These are phyloP conservation scores for Chamaecyparis obtusa DNA, from an alignment of 75 land plant genomes.

Conservation along the genomic window DNA sequence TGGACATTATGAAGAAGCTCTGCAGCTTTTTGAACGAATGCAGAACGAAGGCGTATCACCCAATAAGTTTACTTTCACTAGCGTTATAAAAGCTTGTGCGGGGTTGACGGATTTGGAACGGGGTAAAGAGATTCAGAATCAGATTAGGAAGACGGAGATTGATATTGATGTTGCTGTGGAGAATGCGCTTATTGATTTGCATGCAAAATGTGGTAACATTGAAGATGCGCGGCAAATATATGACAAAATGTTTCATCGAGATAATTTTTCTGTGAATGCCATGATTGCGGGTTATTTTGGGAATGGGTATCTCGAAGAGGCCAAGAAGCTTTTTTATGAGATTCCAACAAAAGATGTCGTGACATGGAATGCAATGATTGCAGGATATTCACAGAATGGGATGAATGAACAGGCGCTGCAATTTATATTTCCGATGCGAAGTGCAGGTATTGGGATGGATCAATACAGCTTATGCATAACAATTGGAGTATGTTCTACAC, in stretches of 20 bases:
- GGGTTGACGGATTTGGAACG: constrained; percentile 20
- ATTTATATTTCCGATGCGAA: constrained; percentile 20
- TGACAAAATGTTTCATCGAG: constrained; percentile 38
- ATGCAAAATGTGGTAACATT: constrained; percentile 39
- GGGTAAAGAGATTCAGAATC: constrained; percentile 40
- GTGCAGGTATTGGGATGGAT: constrained; percentile 10
- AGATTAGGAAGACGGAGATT: constrained; percentile 30
- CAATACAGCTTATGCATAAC: constrained; percentile 16
- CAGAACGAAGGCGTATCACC: constrained; percentile 1
- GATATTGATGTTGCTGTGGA: constrained; percentile 27
- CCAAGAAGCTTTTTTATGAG: constrained; percentile 39
- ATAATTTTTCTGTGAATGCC: constrained; percentile 54
- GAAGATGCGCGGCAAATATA: constrained; percentile 33
- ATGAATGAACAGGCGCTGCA: constrained; percentile 28
- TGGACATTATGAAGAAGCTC: constrained; percentile 21
- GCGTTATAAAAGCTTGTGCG: constrained; percentile 53
- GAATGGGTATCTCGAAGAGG: constrained; percentile 26
- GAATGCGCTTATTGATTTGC: constrained; percentile 50
- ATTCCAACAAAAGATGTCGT: constrained; percentile 39
- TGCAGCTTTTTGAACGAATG: constrained; percentile 43
- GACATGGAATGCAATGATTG: constrained; percentile 66
- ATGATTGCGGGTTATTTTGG: constrained; percentile 54
- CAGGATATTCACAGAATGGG: constrained; percentile 48
- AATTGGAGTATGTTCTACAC: constrained; percentile 8
- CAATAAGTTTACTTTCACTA: constrained; percentile 28